Percentiles rank a stretch among this genome's conserved stretches.
Evolutionary conservation across 2,329 filamentous ascomycete genomes (phyloP).

Genomic region (Pseudogymnoascus sp.): DNA sequence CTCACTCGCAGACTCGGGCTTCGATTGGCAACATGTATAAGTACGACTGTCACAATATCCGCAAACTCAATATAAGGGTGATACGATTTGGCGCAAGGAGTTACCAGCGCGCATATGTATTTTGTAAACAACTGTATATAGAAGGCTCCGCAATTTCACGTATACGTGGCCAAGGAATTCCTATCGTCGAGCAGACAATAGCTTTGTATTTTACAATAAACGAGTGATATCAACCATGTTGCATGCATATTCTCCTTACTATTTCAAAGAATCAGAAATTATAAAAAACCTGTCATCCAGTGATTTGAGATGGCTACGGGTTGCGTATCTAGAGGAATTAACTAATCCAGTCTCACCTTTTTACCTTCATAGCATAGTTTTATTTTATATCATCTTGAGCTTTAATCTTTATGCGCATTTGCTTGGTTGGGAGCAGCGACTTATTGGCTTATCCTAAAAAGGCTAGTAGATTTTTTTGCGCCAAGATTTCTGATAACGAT

Average conservation of each 20-base stretch:
- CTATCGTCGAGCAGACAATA: not conserved
- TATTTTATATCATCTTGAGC: not conserved
- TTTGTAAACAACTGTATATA: not conserved
- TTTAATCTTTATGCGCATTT: not conserved
- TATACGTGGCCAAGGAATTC: not conserved
- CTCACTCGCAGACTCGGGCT: not conserved
- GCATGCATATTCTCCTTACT: not conserved
- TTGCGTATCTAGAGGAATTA: not conserved
- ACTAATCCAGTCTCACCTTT: not conserved
- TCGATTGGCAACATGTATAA: not conserved
- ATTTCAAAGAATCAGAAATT: not conserved
- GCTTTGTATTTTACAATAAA: not conserved
- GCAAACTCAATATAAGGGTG: not conserved
- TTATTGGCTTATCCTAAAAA: not conserved
- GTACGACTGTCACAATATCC: not conserved
- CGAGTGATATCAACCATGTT: not conserved
- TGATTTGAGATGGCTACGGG: not conserved
- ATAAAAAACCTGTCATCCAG: not conserved
- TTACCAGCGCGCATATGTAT: slow-evolving; percentile 1
- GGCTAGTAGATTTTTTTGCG: not conserved
- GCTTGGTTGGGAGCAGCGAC: not conserved
- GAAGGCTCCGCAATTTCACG: not conserved
- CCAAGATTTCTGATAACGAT: slow-evolving; percentile 10
- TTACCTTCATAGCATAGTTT: not conserved
- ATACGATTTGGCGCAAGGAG: not conserved